These are phyloP conservation scores for Flaveria robusta DNA, from an alignment of 129 eudicot species.

Conservation along the genomic window DNA sequence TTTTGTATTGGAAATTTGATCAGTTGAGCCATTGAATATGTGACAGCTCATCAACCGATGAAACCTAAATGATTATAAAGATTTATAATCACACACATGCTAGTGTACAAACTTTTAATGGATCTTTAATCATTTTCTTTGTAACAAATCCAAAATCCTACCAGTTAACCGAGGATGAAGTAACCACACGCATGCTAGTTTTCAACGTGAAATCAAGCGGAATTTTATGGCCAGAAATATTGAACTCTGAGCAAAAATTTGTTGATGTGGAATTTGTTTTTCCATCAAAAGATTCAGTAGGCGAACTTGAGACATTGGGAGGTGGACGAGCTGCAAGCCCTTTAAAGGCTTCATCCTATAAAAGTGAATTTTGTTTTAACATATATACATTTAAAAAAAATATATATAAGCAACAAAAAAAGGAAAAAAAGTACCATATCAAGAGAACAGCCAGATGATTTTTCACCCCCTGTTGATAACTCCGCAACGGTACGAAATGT, in stretches of 20 bases:
- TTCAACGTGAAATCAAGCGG: constrained; percentile 92
- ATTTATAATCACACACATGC: neutral
- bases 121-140: constrained; percentile 1
- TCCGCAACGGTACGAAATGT: constrained; percentile 71
- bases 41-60: constrained; percentile 69
- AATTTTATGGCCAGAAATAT: constrained; percentile 51
- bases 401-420: neutral
- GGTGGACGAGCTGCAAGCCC: constrained; percentile 66
- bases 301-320: constrained; percentile 45
- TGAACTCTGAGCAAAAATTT: constrained; percentile 56
- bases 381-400: neutral
- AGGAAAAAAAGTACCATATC: constrained; percentile 61
- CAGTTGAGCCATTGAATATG: constrained; percentile 38
- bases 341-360: constrained; percentile 78
- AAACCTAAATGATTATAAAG: constrained; percentile 55
- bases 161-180: constrained; percentile 80
- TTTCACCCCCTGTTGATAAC: constrained; percentile 58
- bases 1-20: constrained; percentile 37
- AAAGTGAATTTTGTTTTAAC: constrained; percentile 5
- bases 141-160: constrained; percentile 7
- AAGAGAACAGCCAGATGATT: constrained; percentile 45
- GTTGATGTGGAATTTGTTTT: constrained; percentile 22
- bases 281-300: constrained; percentile 40
- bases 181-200: constrained; percentile 69
- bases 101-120: constrained; percentile 2